phyloP scores from a whole-genome alignment of 805 yeast genomes.

The Jamesozyma jinghongensis region DNA sequence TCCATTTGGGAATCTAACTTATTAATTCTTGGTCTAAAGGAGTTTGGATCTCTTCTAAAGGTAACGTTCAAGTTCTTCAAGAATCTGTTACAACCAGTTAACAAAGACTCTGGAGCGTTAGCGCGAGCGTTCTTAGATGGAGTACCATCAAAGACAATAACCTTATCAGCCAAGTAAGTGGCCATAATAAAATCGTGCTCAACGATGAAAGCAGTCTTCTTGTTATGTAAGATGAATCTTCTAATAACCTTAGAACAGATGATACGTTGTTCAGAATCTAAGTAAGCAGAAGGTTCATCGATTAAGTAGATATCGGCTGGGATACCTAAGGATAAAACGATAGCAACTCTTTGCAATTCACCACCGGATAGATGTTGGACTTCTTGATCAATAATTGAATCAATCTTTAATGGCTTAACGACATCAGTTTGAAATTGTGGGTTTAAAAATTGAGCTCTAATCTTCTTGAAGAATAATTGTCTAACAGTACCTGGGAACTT shows the following conservation, averaged over 20 bases:
- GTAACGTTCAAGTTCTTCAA: slow-evolving; percentile 95
- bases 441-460: slow-evolving; percentile 84
- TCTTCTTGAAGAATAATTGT: slow-evolving; percentile 93
- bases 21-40: slow-evolving; percentile 97
- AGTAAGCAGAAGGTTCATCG: slow-evolving; percentile 98
- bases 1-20: slow-evolving; percentile 98
- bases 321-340: slow-evolving; percentile 86
- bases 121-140: slow-evolving; percentile 86
- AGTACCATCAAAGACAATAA: slow-evolving; percentile 93
- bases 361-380: slow-evolving; percentile 98
- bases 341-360: slow-evolving; percentile 98
- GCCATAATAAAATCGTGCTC: slow-evolving; percentile 99
- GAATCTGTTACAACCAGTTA: slow-evolving; percentile 96
- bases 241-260: slow-evolving; percentile 97
- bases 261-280: slow-evolving; percentile 99
- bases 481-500: slow-evolving; percentile 98
- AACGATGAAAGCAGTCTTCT: slow-evolving; percentile 97
- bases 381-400: slow-evolving; percentile 93
- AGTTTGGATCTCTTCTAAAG: slow-evolving; percentile 97
- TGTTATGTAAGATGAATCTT: slow-evolving; percentile 90
- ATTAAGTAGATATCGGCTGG: slow-evolving; percentile 94
- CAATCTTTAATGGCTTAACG: slow-evolving; percentile 87
- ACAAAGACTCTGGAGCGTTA: slow-evolving; percentile 79
- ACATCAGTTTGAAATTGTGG: slow-evolving; percentile 99
- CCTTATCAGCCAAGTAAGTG: slow-evolving; percentile 96